Evolutionary conservation across 768 basidiomycete genomes (phyloP).

Genomic region (Candolleomyces efflorescens): DNA sequence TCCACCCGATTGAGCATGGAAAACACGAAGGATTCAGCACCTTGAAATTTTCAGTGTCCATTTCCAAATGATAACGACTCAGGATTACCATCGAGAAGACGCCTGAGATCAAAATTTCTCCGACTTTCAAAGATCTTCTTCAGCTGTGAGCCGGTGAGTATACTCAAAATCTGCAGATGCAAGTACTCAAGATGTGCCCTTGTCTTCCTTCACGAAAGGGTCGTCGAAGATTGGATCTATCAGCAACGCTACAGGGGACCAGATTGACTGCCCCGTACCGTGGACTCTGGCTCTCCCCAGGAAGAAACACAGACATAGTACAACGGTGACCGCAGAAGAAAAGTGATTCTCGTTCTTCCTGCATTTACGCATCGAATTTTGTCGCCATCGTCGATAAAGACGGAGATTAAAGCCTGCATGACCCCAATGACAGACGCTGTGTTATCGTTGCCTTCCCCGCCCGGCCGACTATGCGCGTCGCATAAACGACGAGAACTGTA

Average conservation of each 20-base stretch:
- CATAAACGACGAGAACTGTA: background rate
- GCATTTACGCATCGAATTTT: constrained; percentile 81
- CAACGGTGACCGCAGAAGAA: constrained; percentile 80
- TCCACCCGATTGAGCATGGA: constrained; percentile 70
- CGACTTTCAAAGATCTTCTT: constrained; percentile 82
- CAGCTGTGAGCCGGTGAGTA: constrained; percentile 83
- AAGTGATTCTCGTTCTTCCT: constrained; percentile 78
- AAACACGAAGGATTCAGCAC: constrained; percentile 77
- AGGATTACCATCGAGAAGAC: constrained; percentile 58
- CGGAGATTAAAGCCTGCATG: constrained; percentile 93
- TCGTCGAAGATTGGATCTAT: constrained; percentile 13
- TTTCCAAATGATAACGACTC: background rate
- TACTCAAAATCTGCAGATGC: constrained; percentile 88
- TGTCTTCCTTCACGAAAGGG: constrained; percentile 68
- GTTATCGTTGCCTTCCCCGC: constrained; percentile 55
- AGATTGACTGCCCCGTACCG: constrained; percentile 52
- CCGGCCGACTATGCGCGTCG: constrained; percentile 39
- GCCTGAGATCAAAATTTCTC: constrained; percentile 86
- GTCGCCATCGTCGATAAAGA: constrained; percentile 91
- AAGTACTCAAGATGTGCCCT: constrained; percentile 93
- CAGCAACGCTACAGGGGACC: background rate
- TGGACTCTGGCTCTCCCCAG: constrained; percentile 95
- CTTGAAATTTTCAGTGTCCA: constrained; percentile 30
- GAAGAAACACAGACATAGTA: constrained; percentile 90
- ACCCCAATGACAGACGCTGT: constrained; percentile 83